Base-by-base conservation (phyloP, 2,329 filamentous ascomycete species). In the Alternaria sp. region DNA sequence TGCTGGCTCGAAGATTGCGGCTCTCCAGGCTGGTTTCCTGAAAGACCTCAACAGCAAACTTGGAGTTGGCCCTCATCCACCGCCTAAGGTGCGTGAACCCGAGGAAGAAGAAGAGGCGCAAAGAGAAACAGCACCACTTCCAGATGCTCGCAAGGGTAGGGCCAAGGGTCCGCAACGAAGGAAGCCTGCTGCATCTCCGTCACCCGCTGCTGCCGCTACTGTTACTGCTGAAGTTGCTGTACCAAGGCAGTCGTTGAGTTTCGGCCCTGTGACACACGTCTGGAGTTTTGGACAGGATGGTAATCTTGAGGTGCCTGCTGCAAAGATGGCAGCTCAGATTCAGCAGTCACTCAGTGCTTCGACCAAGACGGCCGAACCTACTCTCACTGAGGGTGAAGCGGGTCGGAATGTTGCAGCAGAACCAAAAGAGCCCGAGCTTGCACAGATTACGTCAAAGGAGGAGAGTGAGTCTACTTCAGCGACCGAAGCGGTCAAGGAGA, bases 11-110 rank as follows among this genome's bases (percentile, higher is more conserved):
- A 98, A 98, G 83, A 96, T 99, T 77, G 93, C 94, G 15, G 92
- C 93, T 23, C 84, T 99, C 30, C 94, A 97, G 80, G 92, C 92
- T 41, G 93, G 92, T 4, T 98, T 99, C 80, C 89, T 99, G 86
- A 94, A 90, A 47, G 95, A 98, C 75, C 84, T 99, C 45, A 97
- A 98, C 80, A 94, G 93, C 72, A 91, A 94, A 53, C 84, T 99
- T 26, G 90, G 93, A 75, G 82, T 97, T 37, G 96, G 96, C 1
- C 95, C 94, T n/a, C 90, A 92, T 71, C 88, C 86, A 10, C 87
- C 86, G 10, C 87, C 89, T 2, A 94, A 93, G 83, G 91, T 92
- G 69, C 90, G 92, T 74, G 90, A 94, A 68, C 82, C 89, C 56
- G 86, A 88, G 60, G 87, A 87, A 50, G 80, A 82, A 30, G 81